Conservation (phyloP, 441 rosid species). For the Pelargonium cotyledonis region DNA sequence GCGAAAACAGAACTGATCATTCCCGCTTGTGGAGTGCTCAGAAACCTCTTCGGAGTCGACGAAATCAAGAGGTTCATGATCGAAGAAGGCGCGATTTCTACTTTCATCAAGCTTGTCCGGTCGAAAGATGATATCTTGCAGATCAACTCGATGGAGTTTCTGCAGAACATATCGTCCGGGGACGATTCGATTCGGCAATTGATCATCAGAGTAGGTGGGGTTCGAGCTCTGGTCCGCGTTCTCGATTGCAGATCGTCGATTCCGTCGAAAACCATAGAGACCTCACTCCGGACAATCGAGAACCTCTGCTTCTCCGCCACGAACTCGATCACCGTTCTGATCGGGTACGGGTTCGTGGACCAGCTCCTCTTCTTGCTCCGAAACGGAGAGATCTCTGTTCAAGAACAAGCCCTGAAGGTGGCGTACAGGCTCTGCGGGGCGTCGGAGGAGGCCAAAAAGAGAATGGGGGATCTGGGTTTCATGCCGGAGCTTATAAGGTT, state of each 20-base stretch:
- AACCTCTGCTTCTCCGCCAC: conserved; percentile 58
- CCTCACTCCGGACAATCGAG: conserved; percentile 56
- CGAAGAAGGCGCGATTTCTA: conserved; percentile 62
- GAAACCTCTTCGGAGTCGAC: conserved; percentile 68
- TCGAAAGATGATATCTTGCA: conserved; percentile 66
- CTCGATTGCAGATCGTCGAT: conserved; percentile 45
- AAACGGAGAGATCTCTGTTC: conserved; percentile 60
- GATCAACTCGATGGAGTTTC: conserved; percentile 59
- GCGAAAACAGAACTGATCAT: conserved; percentile 40
- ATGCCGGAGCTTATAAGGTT: conserved; percentile 69
- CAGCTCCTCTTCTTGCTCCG: conserved; percentile 46
- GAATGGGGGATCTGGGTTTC: conserved; percentile 78
- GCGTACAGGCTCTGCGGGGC: conserved; percentile 51
- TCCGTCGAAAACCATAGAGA: conserved; percentile 57
- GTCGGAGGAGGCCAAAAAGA: conserved; percentile 58
- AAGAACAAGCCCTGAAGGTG: conserved; percentile 68
- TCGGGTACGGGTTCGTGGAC: conserved; percentile 52
- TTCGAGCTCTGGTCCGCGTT: conserved; percentile 45
- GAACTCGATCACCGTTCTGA: conserved; percentile 33
- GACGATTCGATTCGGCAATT: conserved; percentile 50
- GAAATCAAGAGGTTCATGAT: conserved; percentile 80
- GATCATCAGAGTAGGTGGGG: conserved; percentile 60
- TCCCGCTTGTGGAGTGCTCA: conserved; percentile 63
- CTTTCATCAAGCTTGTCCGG: conserved; percentile 53
- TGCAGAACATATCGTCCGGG: conserved; percentile 50